Conservation (phyloP, 1,284 basidiomycete species). For the Cutaneotrichosporon sp. region DNA sequence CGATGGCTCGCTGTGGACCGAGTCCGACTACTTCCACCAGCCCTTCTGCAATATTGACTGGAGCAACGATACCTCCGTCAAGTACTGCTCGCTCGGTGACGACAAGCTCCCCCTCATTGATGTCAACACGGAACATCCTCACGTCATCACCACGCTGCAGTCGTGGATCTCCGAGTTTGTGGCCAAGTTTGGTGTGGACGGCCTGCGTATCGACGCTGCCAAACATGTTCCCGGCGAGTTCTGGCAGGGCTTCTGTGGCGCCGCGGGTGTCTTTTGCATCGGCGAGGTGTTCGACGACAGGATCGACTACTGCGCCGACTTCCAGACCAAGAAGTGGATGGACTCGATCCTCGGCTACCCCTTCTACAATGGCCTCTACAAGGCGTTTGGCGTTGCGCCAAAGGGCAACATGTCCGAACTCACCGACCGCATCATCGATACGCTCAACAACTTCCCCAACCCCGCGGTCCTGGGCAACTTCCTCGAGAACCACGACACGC, state of each 20-base stretch:
- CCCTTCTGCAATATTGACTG: slow-evolving; percentile 64
- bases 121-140: slow-evolving; percentile 62
- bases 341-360: slow-evolving; percentile 55
- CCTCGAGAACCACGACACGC: slow-evolving; percentile 75
- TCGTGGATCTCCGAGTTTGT: slow-evolving; percentile 62
- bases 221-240: slow-evolving; percentile 53
- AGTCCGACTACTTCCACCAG: slow-evolving; percentile 54
- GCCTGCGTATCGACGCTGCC: slow-evolving; percentile 71
- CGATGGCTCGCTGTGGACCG: slow-evolving; percentile 36
- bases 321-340: slow-evolving; percentile 40
- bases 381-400: slow-evolving; percentile 56
- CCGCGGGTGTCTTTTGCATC: slow-evolving; percentile 73
- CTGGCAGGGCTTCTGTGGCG: slow-evolving; percentile 56
- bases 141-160: slow-evolving; percentile 56
- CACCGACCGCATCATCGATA: slow-evolving; percentile 55
- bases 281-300: slow-evolving; percentile 67
- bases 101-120: slow-evolving; percentile 62
- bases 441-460: slow-evolving; percentile 54
- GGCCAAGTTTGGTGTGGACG: slow-evolving; percentile 57
- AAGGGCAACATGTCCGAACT: slow-evolving; percentile 59
- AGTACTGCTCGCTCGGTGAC: slow-evolving; percentile 72
- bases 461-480: slow-evolving; percentile 65
- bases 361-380: slow-evolving; percentile 60
- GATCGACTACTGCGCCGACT: slow-evolving; percentile 47
- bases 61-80: slow-evolving; percentile 59